Conservation (phyloP, 1,284 basidiomycete species). For the Naganishia liquefaciens region DNA sequence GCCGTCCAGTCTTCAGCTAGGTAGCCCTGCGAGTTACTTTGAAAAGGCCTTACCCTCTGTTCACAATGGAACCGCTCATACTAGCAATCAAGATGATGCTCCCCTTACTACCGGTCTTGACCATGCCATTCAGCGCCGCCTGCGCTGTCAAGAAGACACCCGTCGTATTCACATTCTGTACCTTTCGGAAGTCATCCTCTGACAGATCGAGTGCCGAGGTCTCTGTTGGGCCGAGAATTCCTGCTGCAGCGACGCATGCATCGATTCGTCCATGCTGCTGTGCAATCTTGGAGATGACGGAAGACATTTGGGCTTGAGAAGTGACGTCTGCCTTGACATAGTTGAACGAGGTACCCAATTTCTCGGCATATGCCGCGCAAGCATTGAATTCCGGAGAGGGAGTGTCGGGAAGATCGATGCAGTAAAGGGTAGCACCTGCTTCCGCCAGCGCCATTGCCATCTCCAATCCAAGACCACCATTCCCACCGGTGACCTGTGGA, state of each 20-base stretch:
- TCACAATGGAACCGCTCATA: conserved; percentile 54
- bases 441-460: conserved; percentile 52
- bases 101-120: conserved; percentile 41
- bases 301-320: conserved; percentile 44
- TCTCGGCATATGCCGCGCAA: conserved; percentile 33
- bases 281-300: conserved; percentile 46
- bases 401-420: conserved; percentile 46
- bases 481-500: conserved; percentile 43
- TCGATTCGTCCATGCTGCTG: conserved; percentile 48
- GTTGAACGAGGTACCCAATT: conserved; percentile 40
- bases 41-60: conserved; percentile 43
- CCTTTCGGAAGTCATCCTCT: conserved; percentile 32
- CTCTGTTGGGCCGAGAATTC: conserved; percentile 47
- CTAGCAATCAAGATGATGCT: conserved; percentile 54
- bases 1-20: background rate
- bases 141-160: conserved; percentile 53
- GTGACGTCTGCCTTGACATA: conserved; percentile 41
- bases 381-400: conserved; percentile 50
- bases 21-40: conserved; percentile 1
- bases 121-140: conserved; percentile 51
- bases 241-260: conserved; percentile 51
- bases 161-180: conserved; percentile 46
- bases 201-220: conserved; percentile 26
- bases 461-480: conserved; percentile 53
- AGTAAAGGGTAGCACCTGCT: conserved; percentile 52